Evolutionary conservation across 805 yeast species (phyloP).

Genomic region (Maudiozyma saulgeensis): DNA sequence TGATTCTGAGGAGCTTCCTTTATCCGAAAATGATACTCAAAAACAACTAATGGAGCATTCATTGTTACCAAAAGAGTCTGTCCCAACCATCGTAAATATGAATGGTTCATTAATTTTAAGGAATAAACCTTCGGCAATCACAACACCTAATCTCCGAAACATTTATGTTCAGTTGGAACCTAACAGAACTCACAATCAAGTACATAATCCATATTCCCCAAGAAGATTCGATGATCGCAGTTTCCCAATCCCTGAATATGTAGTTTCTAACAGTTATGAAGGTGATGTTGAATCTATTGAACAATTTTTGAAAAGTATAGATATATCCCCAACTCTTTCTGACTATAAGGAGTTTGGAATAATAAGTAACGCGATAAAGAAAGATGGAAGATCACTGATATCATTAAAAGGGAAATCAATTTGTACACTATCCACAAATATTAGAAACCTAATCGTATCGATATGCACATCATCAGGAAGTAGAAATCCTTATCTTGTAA

Average conservation of each 20-base stretch:
- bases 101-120: slow-evolving; percentile 30
- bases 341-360: slow-evolving; percentile 64
- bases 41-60: background rate
- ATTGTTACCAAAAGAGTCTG: background rate
- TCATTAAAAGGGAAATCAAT: slow-evolving; percentile 41
- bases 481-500: slow-evolving; percentile 55
- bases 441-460: slow-evolving; percentile 42
- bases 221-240: background rate
- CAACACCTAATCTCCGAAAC: slow-evolving; percentile 32
- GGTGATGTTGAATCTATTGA: slow-evolving; percentile 60
- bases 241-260: slow-evolving; percentile 25
- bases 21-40: background rate
- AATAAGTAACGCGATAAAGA: slow-evolving; percentile 2
- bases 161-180: slow-evolving; percentile 38
- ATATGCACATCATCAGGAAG: slow-evolving; percentile 43
- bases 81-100: slow-evolving; percentile 10
- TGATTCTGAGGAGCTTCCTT: background rate
- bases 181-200: slow-evolving; percentile 6
- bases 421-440: slow-evolving; percentile 55
- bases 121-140: slow-evolving; percentile 34
- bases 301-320: slow-evolving; percentile 43
- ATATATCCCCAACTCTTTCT: slow-evolving; percentile 46
- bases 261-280: slow-evolving; percentile 47
- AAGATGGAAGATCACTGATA: slow-evolving; percentile 11
- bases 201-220: background rate